Evolutionary conservation across 2,329 filamentous ascomycete genomes (phyloP), one percentile per base, ranked within the genome.

Genomic region (Talaromyces sp.): DNA sequence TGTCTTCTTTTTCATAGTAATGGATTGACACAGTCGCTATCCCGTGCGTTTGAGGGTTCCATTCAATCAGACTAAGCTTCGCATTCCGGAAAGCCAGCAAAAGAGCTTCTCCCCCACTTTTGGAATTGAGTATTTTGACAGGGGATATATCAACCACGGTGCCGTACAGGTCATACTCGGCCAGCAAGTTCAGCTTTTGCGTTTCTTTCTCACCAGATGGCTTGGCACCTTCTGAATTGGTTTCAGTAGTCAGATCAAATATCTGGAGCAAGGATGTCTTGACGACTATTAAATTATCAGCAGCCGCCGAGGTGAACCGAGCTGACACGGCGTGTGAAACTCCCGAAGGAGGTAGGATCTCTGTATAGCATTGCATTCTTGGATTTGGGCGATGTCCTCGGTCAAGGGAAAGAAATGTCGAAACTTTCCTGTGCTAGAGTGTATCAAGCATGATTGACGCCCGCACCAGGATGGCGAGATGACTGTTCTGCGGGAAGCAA

Each of bases 1-100:
- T 80, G 71, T 96, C 92, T 70, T 97, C 92, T 73, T 94, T 90
- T 75, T 99, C 94, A 77, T 97, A 99, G 81, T 92, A 97, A 79
- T 99, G 94, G 69, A 99, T 93, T 56, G 93, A 97, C 64, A 94
- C 85, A 57, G 93, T 97, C 67, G 88, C 87, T 67, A 97, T 87
- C 56, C 85, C 85, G 74, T 90, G 83, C 66, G 85, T 86, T 72
- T 89, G 86, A 9, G 91, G 87, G 72, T 97, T 91, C 94, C 94
- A 99, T 78, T 97, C 91, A 59, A 96, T 83, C 74, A 99, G 81
- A 74, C 90, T 95, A 70, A 97, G 83, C 77, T 96, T 96, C 48
- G 94, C 94, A 76, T 96, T 92, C 70, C 89, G 89, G 76, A 93
- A 89, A 0, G 91, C 89, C 60, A 97, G 75, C 59, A 99, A 79